phyloP scores from a whole-genome alignment of 2,329 filamentous ascomycete genomes.

The Cytospora chrysosperma region DNA sequence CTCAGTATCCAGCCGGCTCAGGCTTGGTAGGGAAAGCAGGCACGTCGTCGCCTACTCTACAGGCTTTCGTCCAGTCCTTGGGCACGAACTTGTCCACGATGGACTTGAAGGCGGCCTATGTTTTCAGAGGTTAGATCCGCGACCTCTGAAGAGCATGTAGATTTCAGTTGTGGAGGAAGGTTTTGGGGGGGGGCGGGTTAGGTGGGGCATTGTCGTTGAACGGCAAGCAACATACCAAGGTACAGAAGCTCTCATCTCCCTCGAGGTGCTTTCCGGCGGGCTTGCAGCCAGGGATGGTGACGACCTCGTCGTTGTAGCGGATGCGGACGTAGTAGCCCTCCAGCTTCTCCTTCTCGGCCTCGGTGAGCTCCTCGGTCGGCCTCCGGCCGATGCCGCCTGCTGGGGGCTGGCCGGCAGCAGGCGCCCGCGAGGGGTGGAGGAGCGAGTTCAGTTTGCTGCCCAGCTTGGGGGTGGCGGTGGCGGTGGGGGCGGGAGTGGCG shows the following conservation, averaged over 20 bases:
- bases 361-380: conserved; percentile 53
- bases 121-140: neutral
- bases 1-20: conserved; percentile 52
- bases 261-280: conserved; percentile 76
- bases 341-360: conserved; percentile 58
- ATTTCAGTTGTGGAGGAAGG: conserved; percentile 11
- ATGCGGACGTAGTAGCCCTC: conserved; percentile 84
- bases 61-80: conserved; percentile 66
- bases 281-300: conserved; percentile 80
- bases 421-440: conserved; percentile 31
- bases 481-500: neutral
- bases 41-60: conserved; percentile 42
- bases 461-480: conserved; percentile 28
- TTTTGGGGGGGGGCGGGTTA: neutral
- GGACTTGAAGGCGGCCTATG: conserved; percentile 80
- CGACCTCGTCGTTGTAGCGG: conserved; percentile 83
- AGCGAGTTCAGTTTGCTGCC: conserved; percentile 35
- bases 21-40: conserved; percentile 48
- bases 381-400: conserved; percentile 60
- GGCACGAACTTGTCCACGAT: conserved; percentile 92
- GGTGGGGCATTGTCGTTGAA: neutral
- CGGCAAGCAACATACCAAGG: conserved; percentile 58
- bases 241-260: conserved; percentile 87
- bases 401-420: conserved; percentile 34
- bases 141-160: no score